These are phyloP conservation scores for Conoideocrella luteorostrata DNA, from an alignment of 2,329 filamentous ascomycete genomes.

Conservation along the genomic window DNA sequence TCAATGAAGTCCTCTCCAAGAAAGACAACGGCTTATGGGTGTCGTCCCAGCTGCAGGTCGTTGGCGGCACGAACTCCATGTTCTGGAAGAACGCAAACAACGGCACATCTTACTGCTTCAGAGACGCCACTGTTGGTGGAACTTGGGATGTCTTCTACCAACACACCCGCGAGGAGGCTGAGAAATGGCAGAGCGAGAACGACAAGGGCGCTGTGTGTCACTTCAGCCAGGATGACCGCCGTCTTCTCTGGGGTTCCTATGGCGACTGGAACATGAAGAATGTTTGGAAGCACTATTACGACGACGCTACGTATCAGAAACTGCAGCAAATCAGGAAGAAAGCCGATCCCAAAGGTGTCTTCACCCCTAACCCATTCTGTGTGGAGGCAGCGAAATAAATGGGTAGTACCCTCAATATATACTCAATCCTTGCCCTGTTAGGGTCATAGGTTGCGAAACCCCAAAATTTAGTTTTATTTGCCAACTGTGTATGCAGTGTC, in stretches of 20 bases:
- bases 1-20: constrained; percentile 30
- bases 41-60: constrained; percentile 38
- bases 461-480: too few relatives aligned
- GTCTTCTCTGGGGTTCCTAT: constrained; percentile 33
- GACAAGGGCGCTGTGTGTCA: constrained; percentile 24
- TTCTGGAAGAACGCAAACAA: constrained; percentile 35
- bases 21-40: constrained; percentile 26
- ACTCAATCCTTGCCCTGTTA: too few relatives aligned
- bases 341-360: constrained; percentile 29
- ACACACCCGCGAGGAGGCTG: constrained; percentile 25
- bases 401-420: too few relatives aligned
- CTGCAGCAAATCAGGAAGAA: constrained; percentile 21
- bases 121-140: constrained; percentile 34
- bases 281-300: constrained; percentile 28
- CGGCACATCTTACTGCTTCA: constrained; percentile 41
- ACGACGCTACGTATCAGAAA: constrained; percentile 26
- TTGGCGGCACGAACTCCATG: constrained; percentile 36
- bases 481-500: too few relatives aligned
- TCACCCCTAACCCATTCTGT: constrained; percentile 30
- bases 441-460: too few relatives aligned
- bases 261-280: constrained; percentile 29
- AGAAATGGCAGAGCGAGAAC: constrained; percentile 36
- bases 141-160: constrained; percentile 40
- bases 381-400: too few relatives aligned
- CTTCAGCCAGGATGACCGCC: constrained; percentile 30